Conservation (phyloP, 2,329 filamentous ascomycete genomes). For the Metarhizium robertsii region DNA sequence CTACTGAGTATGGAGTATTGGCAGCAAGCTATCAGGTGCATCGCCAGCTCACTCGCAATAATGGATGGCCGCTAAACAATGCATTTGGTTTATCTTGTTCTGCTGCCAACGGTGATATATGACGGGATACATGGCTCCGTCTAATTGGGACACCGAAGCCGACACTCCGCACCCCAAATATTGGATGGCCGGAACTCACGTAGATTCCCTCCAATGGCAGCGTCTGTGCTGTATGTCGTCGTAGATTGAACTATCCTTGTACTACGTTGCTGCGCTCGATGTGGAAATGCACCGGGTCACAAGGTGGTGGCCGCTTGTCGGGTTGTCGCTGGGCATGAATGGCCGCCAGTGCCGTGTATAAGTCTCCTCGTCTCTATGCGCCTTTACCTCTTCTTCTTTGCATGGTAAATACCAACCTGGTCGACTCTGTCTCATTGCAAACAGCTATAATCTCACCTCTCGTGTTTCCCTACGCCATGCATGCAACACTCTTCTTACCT, state of each 20-base stretch:
- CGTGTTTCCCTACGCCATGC: too few relatives aligned
- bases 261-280: not conserved
- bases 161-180: not conserved
- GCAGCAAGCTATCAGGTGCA: not conserved
- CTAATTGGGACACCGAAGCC: not conserved
- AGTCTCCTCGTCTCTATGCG: not conserved
- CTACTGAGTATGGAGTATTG: not conserved
- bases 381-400: not conserved
- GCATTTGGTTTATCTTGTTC: not conserved
- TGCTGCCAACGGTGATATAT: not conserved
- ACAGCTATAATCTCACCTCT: too few relatives aligned
- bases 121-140: not conserved
- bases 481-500: too few relatives aligned
- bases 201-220: not conserved
- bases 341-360: not conserved
- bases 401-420: not conserved
- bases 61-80: not conserved
- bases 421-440: not conserved
- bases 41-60: not conserved
- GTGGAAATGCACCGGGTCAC: not conserved
- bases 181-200: not conserved
- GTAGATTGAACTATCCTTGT: not conserved
- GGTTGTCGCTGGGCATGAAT: not conserved
- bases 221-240: not conserved
- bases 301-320: conserved; percentile 3